These are phyloP conservation scores for Exidia glandulosa DNA, from an alignment of 768 basidiomycete genomes.

Conservation along the genomic window DNA sequence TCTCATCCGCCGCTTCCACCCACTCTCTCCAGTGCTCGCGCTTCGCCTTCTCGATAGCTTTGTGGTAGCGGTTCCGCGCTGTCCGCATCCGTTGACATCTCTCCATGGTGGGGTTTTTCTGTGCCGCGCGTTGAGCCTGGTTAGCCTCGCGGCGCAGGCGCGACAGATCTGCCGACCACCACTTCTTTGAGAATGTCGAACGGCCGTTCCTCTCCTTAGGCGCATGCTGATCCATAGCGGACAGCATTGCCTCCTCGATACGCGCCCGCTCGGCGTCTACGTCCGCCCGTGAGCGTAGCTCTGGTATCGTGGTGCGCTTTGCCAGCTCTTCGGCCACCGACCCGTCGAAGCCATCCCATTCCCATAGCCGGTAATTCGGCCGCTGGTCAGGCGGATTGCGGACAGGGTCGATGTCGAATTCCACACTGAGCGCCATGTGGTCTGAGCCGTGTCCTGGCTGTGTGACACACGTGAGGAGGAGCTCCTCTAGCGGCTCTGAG, in stretches of 20 bases:
- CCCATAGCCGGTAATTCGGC: neutral
- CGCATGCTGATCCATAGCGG: neutral
- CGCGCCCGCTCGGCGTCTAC: neutral
- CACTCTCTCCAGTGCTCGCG: neutral
- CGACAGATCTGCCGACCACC: neutral
- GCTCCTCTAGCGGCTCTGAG: neutral
- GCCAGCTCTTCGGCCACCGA: neutral
- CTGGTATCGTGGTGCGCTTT: too few species aligned
- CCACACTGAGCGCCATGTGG: neutral
- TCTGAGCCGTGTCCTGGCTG: neutral
- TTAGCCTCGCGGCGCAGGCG: neutral
- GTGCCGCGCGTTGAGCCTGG: neutral
- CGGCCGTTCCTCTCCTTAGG: neutral
- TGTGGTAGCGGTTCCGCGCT: neutral
- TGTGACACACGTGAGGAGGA: neutral
- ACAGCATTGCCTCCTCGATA: neutral
- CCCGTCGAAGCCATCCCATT: neutral
- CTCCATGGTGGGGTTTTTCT: neutral
- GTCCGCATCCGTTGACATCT: neutral
- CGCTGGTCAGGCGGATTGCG: neutral
- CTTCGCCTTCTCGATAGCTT: neutral
- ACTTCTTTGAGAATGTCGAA: neutral
- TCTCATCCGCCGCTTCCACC: neutral
- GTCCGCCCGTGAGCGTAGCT: too few species aligned
- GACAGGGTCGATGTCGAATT: neutral